A percentile compares a stretch with the other conserved stretches of the same genome.
phyloP scores from a whole-genome alignment of 768 basidiomycete genomes.

The Multifurca ochricompacta region DNA sequence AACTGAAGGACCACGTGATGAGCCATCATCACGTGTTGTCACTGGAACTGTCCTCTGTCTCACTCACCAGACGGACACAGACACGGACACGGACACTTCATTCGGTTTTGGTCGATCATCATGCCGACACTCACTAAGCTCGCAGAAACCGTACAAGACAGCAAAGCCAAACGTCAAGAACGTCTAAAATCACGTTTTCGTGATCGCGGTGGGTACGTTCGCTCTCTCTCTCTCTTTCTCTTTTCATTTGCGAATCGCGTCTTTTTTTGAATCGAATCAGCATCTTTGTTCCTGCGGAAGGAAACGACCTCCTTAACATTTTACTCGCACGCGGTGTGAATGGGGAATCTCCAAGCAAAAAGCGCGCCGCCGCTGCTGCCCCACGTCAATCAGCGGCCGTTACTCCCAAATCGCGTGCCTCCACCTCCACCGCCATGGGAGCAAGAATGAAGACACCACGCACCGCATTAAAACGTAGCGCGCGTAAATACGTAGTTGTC shows the following conservation, averaged over 20 bases:
- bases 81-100: too few species aligned
- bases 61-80: too few species aligned
- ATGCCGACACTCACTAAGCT: constrained; percentile 13
- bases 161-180: constrained; percentile 50
- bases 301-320: constrained; percentile 44
- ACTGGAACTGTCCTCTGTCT: too few species aligned
- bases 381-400: background rate
- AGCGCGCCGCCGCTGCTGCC: too few species aligned
- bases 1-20: background rate
- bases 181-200: constrained; percentile 61
- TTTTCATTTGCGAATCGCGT: background rate
- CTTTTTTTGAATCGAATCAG: constrained; percentile 26
- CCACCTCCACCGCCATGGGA: background rate
- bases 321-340: constrained; percentile 43
- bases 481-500: background rate
- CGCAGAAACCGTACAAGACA: constrained; percentile 43
- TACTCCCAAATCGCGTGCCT: background rate
- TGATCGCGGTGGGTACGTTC: constrained; percentile 39
- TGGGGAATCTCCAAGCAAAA: constrained; percentile 39
- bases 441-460: background rate
- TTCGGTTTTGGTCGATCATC: too few species aligned
- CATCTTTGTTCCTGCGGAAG: constrained; percentile 44
- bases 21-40: background rate
- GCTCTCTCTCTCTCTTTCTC: background rate
- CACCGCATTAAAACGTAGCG: background rate